Evolutionary conservation across 768 basidiomycete genomes (phyloP), one percentile per base, ranked within the genome.

Genomic region (Daedalea quercina): DNA sequence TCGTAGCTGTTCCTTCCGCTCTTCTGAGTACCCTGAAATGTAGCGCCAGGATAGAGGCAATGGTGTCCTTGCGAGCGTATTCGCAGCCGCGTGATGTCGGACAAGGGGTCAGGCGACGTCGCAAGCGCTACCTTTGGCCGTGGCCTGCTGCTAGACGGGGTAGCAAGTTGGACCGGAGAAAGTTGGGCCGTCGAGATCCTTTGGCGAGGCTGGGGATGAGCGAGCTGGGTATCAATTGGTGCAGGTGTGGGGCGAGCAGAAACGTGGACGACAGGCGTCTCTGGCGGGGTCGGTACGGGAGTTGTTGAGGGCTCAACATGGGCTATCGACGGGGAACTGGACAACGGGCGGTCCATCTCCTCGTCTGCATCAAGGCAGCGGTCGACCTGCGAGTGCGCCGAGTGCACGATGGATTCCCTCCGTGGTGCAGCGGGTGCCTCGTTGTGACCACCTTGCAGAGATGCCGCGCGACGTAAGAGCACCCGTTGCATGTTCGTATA

Each of bases 1-100:
- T 95, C 91, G 74, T 97, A 97, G 64, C 87, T 89, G 66, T 89
- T 94, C 60, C 92, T 79, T 2, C 94, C 95, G 57, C 87, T 90
- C 72, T 93, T 92, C 72, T 98, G 95, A 0, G 90, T 93, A 2
- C 95, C 95, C 54, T 82, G 77, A 67, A 94, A 98, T 15, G 80
- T 76, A 37, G 91, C 87, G 2, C 95, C 95, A 26, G 94, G 87
- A 69, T 94, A 90, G 9, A 91, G 75, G 65, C 86, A 90, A 58
- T 87, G 81, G 63, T 87, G 85, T 12, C 77, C 79, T 57, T 82
- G 82, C 19, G 85, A 77, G 45, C 84, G 80, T 34, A 89, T 78
- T 37, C 88, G 84, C 45, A 91, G 67, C 20, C 80, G 84, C 47
- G 89, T 90, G 55, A 92, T 86, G 66, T 92, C 90, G 54, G 75